Evolutionary conservation across 2,329 filamentous ascomycete species (phyloP), one percentile per base, ranked within the genome.

Genomic region (Pestalotiopsis sp.): DNA sequence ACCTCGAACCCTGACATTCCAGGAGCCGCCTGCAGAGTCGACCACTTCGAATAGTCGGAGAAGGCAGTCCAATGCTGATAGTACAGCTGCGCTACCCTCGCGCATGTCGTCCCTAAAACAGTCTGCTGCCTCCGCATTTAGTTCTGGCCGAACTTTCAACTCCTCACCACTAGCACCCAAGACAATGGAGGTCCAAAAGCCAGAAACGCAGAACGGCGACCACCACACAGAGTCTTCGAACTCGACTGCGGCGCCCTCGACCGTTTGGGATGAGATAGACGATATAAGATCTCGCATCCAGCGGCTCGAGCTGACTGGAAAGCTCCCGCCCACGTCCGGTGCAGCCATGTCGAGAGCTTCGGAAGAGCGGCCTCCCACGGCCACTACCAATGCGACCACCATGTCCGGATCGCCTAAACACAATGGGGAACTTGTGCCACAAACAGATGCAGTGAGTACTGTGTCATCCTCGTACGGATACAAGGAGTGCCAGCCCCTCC

Each of bases 261-360:
- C 94, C 0, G 93, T 99, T 2, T 99, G 96, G 96, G 96, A 98
- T 77, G 96, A 99, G 80, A 83, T 99, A 36, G 96, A 98, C 74
- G 96, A 98, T 72, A 83, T 99, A 61, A 98, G 98, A 79, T 96
- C 93, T 56, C 90, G 96, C 38, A 97, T 99, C 74, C 91, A 93
- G 74, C 93, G 94, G 70, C 87, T 99, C 11, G 96, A 98, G 79
- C 81, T 97, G 73, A 97, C 93, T 2, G 95, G 95, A 69, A 97
- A 97, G 80, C 83, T 96, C 41, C 94, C 95, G 0, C 84, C 93
- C 0, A 94, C 93, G 2, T 95, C 94, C 2, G 92, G 91, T 45
- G 93, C 93, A 2, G 92, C 93, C 2, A 91, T 95, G 77, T 91
- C 91, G 4, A 88, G 90, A 71, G 86, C 89, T 11, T 91, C 91